Conservation (phyloP, 257 asterid genomes). For the Striga asiatica region DNA sequence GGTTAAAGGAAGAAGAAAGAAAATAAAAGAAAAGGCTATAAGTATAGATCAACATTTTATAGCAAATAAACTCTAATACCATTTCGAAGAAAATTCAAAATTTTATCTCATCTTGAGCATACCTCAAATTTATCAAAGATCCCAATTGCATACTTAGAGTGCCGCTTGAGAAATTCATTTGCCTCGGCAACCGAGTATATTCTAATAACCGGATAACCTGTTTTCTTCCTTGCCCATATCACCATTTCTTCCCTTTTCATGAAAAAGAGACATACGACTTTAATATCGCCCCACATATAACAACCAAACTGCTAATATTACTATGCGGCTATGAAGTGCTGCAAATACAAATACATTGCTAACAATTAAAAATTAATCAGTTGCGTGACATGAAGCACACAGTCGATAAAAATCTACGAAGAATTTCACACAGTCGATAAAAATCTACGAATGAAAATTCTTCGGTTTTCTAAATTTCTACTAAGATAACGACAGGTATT, state of each 20-base stretch:
- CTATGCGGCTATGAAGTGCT: too few species aligned
- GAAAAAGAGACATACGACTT: constrained; percentile 10
- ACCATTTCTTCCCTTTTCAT: constrained; percentile 81
- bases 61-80: neutral
- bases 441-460: too few species aligned
- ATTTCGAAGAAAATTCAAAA: too few species aligned
- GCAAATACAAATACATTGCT: too few species aligned
- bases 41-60: neutral
- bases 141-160: constrained; percentile 60
- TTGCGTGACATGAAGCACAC: too few species aligned
- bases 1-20: too few species aligned
- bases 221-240: constrained; percentile 88
- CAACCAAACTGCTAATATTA: constrained; percentile 15
- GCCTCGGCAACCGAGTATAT: constrained; percentile 53
- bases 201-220: constrained; percentile 64
- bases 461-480: too few species aligned
- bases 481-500: too few species aligned
- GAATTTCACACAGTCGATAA: too few species aligned
- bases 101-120: too few species aligned
- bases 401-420: too few species aligned
- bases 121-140: constrained; percentile 74
- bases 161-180: constrained; percentile 54
- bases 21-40: constrained; percentile 1
- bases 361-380: too few species aligned
- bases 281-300: constrained; percentile 12